Evolutionary conservation across 2,329 filamentous ascomycete genomes (phyloP), one percentile per base, ranked within the genome.

Genomic region (Colletotrichum siamense): DNA sequence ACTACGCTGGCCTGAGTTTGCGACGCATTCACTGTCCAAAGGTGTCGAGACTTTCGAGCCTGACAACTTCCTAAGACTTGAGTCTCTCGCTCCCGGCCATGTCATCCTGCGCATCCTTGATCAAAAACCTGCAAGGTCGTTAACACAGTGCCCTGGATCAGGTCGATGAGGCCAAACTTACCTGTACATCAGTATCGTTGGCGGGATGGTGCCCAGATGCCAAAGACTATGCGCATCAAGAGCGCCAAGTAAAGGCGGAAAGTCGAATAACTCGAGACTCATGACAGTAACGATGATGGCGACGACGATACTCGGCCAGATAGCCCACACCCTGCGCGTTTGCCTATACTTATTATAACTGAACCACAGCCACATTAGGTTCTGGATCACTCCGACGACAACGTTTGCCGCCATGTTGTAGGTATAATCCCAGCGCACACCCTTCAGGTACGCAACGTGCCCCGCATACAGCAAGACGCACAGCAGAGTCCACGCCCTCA

Each of bases 401-500:
- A 99, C 95, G 81, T 99, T 99, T 68, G 96, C 97, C 2, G 94
- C 92, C 96, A 99, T 99, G 84, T 99, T 99, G 87, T 99, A 99
- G 7, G 94, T 94, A 84, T 99, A 99, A 85, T 99, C 95, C 95
- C 97, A 99, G 22, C 90, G 88, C 88, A 96, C 95, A 79, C 95
- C 92, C 82, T 94, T 95, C 71, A 99, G 89, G 84, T 98, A 99
- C 62, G 88, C 90, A 64, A 98, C 92, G 83, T 99, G 97, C 71
- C 91, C 87, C 30, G 89, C 82, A 84, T 98, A 99, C 69, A 98
- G 86, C 16, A 86, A 78, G 30, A 91, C 83, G 83, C 97, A 99
- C 9, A 95, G 79, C 15, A 89, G 81, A 1, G 95, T 96, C 96
- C 96, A 99, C 26, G 91, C 82, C 63, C 94, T 89, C 71, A 97